phyloP scores from a whole-genome alignment of 1,139 yeast genomes.

The Geotrichum phurueaensis region DNA sequence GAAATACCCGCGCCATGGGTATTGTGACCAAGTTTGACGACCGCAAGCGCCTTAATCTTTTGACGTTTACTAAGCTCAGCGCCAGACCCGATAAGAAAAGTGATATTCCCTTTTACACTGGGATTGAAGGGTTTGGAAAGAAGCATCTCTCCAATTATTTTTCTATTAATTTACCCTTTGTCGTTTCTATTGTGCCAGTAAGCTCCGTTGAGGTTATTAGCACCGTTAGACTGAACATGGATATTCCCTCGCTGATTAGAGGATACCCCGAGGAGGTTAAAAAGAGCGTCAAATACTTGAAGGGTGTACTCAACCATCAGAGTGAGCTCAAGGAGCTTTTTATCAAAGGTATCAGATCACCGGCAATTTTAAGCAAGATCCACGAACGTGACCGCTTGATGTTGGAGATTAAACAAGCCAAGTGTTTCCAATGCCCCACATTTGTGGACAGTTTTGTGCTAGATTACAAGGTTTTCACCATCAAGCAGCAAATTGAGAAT shows the following conservation, averaged over 20 bases:
- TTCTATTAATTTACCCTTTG: slow-evolving; percentile 29
- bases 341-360: not conserved
- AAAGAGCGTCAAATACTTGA: slow-evolving; percentile 42
- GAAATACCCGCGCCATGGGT: slow-evolving; percentile 46
- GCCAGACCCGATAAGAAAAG: not conserved
- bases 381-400: slow-evolving; percentile 43
- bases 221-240: slow-evolving; percentile 41
- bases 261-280: slow-evolving; percentile 41
- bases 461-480: slow-evolving; percentile 43
- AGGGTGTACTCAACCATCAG: slow-evolving; percentile 40
- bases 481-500: slow-evolving; percentile 49
- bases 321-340: slow-evolving; percentile 41
- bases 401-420: slow-evolving; percentile 35
- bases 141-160: slow-evolving; percentile 32
- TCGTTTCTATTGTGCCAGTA: slow-evolving; percentile 43
- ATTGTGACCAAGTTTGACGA: slow-evolving; percentile 28
- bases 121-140: slow-evolving; percentile 32
- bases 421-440: slow-evolving; percentile 30
- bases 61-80: slow-evolving; percentile 2
- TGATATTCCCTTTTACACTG: slow-evolving; percentile 52
- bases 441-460: slow-evolving; percentile 48
- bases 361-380: slow-evolving; percentile 14
- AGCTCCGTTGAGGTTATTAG: slow-evolving; percentile 48
- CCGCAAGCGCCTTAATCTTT: slow-evolving; percentile 1
- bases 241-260: slow-evolving; percentile 43